Base-by-base conservation (phyloP, 2,329 filamentous ascomycete genomes). In the Hypoxylon sp. region DNA sequence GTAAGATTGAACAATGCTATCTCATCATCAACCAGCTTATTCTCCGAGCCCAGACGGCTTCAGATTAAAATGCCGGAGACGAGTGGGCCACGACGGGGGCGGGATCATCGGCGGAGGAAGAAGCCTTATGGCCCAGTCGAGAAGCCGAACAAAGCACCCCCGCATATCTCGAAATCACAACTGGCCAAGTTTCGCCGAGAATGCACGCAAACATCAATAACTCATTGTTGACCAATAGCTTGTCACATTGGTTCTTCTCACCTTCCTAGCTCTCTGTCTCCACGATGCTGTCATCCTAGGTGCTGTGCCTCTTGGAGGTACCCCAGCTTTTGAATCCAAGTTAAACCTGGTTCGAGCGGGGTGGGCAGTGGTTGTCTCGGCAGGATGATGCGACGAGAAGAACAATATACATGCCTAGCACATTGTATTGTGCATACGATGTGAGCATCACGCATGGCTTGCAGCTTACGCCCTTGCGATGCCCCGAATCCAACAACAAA, bases 371-470 rank as follows among this genome's bases (percentile, higher is more conserved):
- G 30, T 42, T 35, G 27, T 45, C 38, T 53, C 50, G 43, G 50
- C 13, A 44, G 38, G 50, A 44, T 45, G 41, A 55, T 51, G 41
- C 16, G 46, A 46, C 45, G 48, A 51, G 30, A 13, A 35, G 19
- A 17, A 36, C 23, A 17, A 42, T 16, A 30, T 20, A 15, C 23
- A 36, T 15, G 15, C 32, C 6, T 9, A 32, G 27, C 3, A 43
- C 12, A 13, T 25, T n/a, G n/a, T n/a, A n/a, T n/a, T n/a, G n/a
- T n/a, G n/a, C n/a, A 13, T 40, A 30, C 17, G 20, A 40, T 45
- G 25, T 56, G 41, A 45, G 50, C 38, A 48, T 36, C 34, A 45
- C 31, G 30, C 38, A 34, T 52, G 26, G 20, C 37, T 42, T 48
- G 25, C 7, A 38, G 16, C 29, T 27, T 27, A 19, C 31, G 49